These are phyloP conservation scores for Mercurialis annua DNA, from an alignment of 345 rosid species.

Conservation along the genomic window DNA sequence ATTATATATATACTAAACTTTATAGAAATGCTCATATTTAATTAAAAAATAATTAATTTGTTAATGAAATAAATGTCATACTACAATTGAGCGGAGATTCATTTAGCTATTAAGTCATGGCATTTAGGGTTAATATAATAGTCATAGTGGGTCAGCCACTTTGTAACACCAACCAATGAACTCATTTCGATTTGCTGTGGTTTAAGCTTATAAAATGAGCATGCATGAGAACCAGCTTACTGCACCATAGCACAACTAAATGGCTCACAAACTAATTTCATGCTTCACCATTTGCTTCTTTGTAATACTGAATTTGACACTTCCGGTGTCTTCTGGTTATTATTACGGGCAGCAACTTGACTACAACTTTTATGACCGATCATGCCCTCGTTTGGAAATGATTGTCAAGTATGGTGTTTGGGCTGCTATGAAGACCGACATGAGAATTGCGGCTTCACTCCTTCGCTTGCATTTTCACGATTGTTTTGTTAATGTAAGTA, in stretches of 20 bases:
- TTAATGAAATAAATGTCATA: no score
- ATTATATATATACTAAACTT: no score
- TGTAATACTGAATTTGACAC: constrained; percentile 14
- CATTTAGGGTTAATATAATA: constrained; percentile 23
- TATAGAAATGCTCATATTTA: no score
- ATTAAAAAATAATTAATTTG: no score
- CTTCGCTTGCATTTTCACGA: constrained; percentile 87
- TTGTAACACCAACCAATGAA: constrained; percentile 28
- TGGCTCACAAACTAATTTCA: constrained; percentile 28
- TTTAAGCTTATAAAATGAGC: constrained; percentile 31
- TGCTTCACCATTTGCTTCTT: constrained; percentile 12
- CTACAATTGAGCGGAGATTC: neutral
- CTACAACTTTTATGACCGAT: constrained; percentile 48
- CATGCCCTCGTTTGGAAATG: constrained; percentile 65
- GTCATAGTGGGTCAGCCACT: constrained; percentile 38
- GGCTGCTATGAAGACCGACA: constrained; percentile 57
- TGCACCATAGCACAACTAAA: constrained; percentile 4
- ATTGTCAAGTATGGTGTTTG: constrained; percentile 59
- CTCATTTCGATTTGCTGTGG: neutral
- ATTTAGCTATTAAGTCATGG: constrained; percentile 11
- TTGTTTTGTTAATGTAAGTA: constrained; percentile 71
- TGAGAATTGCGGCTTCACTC: constrained; percentile 81
- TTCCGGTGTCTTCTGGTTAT: constrained; percentile 6
- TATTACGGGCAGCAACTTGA: constrained; percentile 35
- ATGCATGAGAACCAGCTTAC: no score